Percentiles rank a stretch among this genome's conserved stretches.
These are phyloP conservation scores for Zygoascus sp. DNA, from an alignment of 1,139 yeast genomes.

Conservation along the genomic window DNA sequence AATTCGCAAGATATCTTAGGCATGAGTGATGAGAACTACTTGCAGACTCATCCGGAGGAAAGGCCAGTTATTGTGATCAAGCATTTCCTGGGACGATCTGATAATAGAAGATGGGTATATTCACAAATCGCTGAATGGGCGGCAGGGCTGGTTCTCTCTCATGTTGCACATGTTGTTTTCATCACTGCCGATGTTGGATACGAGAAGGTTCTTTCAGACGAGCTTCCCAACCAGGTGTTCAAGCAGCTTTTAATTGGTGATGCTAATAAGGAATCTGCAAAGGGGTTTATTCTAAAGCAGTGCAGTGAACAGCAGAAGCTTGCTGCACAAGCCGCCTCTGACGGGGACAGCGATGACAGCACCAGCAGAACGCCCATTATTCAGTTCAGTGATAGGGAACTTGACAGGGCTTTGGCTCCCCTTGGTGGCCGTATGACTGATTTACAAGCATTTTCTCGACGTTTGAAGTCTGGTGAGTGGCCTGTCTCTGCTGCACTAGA, in stretches of 20 bases:
- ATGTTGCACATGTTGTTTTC: constrained; percentile 83
- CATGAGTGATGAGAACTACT: constrained; percentile 64
- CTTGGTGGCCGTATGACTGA: constrained; percentile 95
- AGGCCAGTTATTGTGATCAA: constrained; percentile 86
- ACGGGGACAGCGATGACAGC: constrained; percentile 20
- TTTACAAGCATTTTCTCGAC: constrained; percentile 81
- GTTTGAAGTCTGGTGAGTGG: constrained; percentile 80
- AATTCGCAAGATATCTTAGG: background rate
- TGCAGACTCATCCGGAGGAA: constrained; percentile 79
- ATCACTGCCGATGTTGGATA: constrained; percentile 83
- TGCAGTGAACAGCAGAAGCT: constrained; percentile 35
- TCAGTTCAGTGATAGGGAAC: constrained; percentile 18
- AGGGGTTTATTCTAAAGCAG: constrained; percentile 63
- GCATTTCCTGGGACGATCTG: constrained; percentile 58
- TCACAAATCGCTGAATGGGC: constrained; percentile 87
- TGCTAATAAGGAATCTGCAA: constrained; percentile 70
- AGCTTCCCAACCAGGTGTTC: constrained; percentile 81
- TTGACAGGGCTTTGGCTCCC: constrained; percentile 61
- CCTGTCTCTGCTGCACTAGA: constrained; percentile 73
- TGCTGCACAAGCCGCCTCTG: constrained; percentile 21
- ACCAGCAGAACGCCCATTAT: constrained; percentile 19
- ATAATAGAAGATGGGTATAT: constrained; percentile 57
- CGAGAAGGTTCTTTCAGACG: constrained; percentile 57
- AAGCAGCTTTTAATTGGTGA: constrained; percentile 72
- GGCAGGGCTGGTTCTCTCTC: constrained; percentile 64